These are phyloP conservation scores for Arthroderma sp. DNA, from an alignment of 2,329 filamentous ascomycete genomes.

Conservation along the genomic window DNA sequence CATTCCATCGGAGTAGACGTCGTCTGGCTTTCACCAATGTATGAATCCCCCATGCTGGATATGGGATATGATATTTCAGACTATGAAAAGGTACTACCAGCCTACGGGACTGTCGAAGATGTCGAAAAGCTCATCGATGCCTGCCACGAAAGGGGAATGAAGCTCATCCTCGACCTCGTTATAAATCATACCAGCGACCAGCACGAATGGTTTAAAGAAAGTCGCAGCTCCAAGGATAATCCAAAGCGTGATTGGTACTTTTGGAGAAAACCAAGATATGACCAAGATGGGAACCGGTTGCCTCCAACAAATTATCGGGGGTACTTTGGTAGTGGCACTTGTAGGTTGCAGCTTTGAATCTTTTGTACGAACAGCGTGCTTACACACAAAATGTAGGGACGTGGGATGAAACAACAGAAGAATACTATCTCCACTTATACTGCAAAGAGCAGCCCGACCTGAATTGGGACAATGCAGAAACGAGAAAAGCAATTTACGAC, in stretches of 20 bases:
- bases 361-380: background rate
- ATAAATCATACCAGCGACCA: constrained; percentile 60
- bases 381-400: constrained; percentile 25
- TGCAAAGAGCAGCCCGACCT: constrained; percentile 60
- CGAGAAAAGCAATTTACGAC: constrained; percentile 53
- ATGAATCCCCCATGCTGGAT: constrained; percentile 50
- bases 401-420: constrained; percentile 52
- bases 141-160: constrained; percentile 47
- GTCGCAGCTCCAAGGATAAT: constrained; percentile 41
- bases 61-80: constrained; percentile 60
- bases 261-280: constrained; percentile 34
- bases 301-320: constrained; percentile 60
- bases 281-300: constrained; percentile 41
- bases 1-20: constrained; percentile 48
- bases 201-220: constrained; percentile 56
- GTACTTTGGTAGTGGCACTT: constrained; percentile 49
- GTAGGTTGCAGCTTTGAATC: constrained; percentile 19
- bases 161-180: constrained; percentile 58
- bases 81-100: constrained; percentile 47
- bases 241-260: constrained; percentile 56
- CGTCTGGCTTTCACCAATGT: constrained; percentile 56
- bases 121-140: constrained; percentile 45
- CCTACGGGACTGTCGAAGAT: constrained; percentile 50
- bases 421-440: constrained; percentile 65
- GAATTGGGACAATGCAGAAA: constrained; percentile 59